Conservation (phyloP, 1,284 basidiomycete species). For the Anthracocystis panici-leucophaei region DNA sequence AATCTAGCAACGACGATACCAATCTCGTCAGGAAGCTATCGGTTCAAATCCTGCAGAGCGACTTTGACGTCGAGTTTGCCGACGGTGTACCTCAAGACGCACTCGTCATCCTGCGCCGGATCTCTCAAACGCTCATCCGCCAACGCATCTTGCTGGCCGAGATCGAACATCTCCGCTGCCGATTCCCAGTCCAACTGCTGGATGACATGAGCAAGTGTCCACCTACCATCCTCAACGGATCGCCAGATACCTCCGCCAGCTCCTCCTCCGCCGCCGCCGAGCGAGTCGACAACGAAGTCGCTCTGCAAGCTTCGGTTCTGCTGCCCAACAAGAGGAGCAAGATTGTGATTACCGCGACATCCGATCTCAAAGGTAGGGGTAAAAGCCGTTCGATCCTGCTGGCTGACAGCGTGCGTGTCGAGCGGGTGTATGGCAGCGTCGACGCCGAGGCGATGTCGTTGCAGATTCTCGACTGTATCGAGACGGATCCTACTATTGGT, state of each 20-base stretch:
- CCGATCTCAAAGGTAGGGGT: slow-evolving; percentile 44
- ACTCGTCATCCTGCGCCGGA: slow-evolving; percentile 46
- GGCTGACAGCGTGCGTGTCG: slow-evolving; percentile 43
- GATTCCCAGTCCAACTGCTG: slow-evolving; percentile 51
- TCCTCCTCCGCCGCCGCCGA: slow-evolving; percentile 18
- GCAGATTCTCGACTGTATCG: slow-evolving; percentile 53
- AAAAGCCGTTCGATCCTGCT: slow-evolving; percentile 45
- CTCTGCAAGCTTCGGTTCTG: slow-evolving; percentile 51
- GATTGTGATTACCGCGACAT: slow-evolving; percentile 44
- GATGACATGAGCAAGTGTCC: slow-evolving; percentile 22
- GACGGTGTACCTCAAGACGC: slow-evolving; percentile 38
- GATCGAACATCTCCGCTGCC: slow-evolving; percentile 53
- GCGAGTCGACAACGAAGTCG: slow-evolving; percentile 25
- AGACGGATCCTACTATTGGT: slow-evolving; percentile 51
- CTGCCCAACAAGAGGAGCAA: slow-evolving; percentile 50
- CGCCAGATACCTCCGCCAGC: slow-evolving; percentile 27
- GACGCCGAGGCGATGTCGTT: slow-evolving; percentile 50
- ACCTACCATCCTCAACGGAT: slow-evolving; percentile 17
- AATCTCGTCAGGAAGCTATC: slow-evolving; percentile 43
- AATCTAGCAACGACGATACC: slow-evolving; percentile 34
- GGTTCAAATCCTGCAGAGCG: slow-evolving; percentile 38
- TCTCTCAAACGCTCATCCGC: slow-evolving; percentile 48
- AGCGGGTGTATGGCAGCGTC: slow-evolving; percentile 54
- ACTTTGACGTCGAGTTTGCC: slow-evolving; percentile 47
- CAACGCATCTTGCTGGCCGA: slow-evolving; percentile 51